These are phyloP conservation scores for Drechslerella coelobrocha DNA, from an alignment of 2,329 filamentous ascomycete species.

Conservation along the genomic window DNA sequence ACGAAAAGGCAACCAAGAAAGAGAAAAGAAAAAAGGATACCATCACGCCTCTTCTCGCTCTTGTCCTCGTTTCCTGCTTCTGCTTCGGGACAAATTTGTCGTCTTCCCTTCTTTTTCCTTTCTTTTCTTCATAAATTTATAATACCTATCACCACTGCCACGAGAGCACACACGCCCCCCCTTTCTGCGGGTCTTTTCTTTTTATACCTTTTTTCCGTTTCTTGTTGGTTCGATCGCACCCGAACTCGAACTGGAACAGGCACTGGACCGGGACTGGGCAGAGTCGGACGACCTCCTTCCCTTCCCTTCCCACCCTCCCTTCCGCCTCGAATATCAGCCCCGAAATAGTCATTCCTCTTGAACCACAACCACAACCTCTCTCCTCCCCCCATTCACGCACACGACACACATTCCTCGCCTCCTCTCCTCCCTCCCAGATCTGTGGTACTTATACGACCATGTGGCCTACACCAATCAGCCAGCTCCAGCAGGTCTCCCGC, in stretches of 20 bases:
- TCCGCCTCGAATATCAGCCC: conserved; percentile 40
- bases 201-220: not conserved
- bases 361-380: not conserved
- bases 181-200: not conserved
- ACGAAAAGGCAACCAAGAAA: conserved; percentile 20
- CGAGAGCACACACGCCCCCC: not conserved
- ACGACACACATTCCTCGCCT: conserved; percentile 6
- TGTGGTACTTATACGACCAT: conserved; percentile 22
- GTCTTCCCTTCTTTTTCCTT: not conserved
- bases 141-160: too few species aligned
- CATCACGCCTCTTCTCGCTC: conserved; percentile 8
- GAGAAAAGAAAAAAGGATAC: conserved; percentile 1
- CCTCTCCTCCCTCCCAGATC: conserved; percentile 1
- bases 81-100: not conserved
- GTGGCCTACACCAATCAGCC: conserved; percentile 34
- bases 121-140: too few species aligned
- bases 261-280: conserved; percentile 5
- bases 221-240: conserved; percentile 17
- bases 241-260: too few species aligned
- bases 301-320: not conserved
- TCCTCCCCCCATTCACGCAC: conserved; percentile 3
- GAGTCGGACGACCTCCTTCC: conserved; percentile 50
- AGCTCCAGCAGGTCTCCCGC: conserved; percentile 7
- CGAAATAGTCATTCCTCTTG: conserved; percentile 20
- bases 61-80: not conserved